These are phyloP conservation scores for Phallus indusiatus DNA, from an alignment of 768 basidiomycete genomes.

Conservation along the genomic window DNA sequence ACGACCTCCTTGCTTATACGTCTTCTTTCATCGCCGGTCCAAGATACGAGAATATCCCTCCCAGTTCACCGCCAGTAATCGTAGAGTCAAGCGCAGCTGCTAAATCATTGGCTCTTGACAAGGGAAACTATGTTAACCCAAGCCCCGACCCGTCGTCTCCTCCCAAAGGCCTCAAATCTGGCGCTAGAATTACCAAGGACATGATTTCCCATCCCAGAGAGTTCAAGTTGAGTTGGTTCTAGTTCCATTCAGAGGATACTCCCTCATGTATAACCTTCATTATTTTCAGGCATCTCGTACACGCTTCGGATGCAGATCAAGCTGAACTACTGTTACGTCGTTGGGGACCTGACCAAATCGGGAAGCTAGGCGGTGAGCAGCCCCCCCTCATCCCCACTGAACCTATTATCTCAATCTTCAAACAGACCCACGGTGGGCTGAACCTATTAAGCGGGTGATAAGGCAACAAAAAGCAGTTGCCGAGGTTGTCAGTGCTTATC, in stretches of 20 bases:
- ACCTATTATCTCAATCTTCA: slow-evolving; percentile 2
- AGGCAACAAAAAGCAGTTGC: slow-evolving; percentile 59
- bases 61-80: slow-evolving; percentile 17
- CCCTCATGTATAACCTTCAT: background rate
- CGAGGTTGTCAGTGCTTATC: slow-evolving; percentile 58
- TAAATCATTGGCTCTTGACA: slow-evolving; percentile 9
- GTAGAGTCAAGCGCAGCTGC: background rate
- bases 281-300: slow-evolving; percentile 64
- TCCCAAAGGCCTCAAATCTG: slow-evolving; percentile 21
- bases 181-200: slow-evolving; percentile 63
- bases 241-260: background rate
- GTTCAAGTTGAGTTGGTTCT: slow-evolving; percentile 58
- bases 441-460: slow-evolving; percentile 75
- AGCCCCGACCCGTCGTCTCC: slow-evolving; percentile 14
- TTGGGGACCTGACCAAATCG: slow-evolving; percentile 84
- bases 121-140: background rate
- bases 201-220: slow-evolving; percentile 80
- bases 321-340: slow-evolving; percentile 77
- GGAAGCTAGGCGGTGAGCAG: slow-evolving; percentile 73
- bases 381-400: slow-evolving; percentile 12
- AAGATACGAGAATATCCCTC: slow-evolving; percentile 52
- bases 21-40: slow-evolving; percentile 56
- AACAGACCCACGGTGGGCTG: slow-evolving; percentile 81
- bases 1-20: slow-evolving; percentile 64
- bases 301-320: slow-evolving; percentile 86